Base-by-base conservation (phyloP, 768 basidiomycete species). In the Lentinus brumalis region DNA sequence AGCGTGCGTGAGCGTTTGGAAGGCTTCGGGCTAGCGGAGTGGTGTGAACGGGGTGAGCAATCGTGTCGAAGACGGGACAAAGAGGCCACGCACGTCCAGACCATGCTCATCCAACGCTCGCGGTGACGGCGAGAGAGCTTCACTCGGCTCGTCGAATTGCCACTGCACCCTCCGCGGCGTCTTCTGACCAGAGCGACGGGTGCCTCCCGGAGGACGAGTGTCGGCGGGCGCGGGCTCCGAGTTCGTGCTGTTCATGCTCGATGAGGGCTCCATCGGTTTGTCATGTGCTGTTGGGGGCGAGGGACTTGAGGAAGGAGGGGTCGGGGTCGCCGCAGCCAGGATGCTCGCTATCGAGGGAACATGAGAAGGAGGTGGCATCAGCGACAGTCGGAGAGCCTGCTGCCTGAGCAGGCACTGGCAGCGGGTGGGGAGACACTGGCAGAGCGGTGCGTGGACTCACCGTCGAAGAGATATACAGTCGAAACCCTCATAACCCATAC, bases 151-250 rank as follows among this genome's bases (percentile, higher is more conserved):
- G 29, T 63, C 63, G 52, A 74, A 73, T 12, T 77, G 72, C 84
- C 83, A 84, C 62, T 85, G 84, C 3, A 86, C 81, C 50, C 79
- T 82, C 26, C 80, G 78, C 1, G 81, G 81, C 2, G 81, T 81
- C 62, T 79, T 79, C n/a, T 69, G 68, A 5, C 79, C 81, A 3
- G 66, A 54, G 5, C 67, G 49, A 9, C 66, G 63, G 2, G 57
- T 65, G 39, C 61, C 68, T 14, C 64, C 67, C 4, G 70, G 67
- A 21, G 56, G 61, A 35, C 64, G 61, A 18, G 66, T 59, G 50
- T 62, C 54, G 50, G 32, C 38, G 11, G 55, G 50, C 31, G 54
- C 14, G 14, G 54, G 14, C 29, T 52, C 44, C 16, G 57, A 41
- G 12, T n/a, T 40, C 46, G 15, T 26, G 57, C 49, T 31, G 30